Base-by-base conservation (phyloP, 2,329 filamentous ascomycete species). In the Cyanodermella asteris region DNA sequence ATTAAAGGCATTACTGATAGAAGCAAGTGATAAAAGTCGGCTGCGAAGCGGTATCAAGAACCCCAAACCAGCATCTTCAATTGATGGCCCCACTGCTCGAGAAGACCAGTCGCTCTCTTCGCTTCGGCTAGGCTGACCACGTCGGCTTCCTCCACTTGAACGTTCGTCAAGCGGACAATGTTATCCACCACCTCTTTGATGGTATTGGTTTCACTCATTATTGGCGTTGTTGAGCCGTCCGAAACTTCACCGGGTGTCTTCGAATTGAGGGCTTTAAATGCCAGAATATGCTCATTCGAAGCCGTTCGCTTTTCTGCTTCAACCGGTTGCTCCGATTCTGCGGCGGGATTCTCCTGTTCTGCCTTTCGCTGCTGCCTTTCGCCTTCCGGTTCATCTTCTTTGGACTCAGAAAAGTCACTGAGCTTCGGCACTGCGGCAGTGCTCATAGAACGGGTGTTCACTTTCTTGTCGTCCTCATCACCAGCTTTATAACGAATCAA, bases 61-160 rank as follows among this genome's bases (percentile, higher is more conserved):
- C 61, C 59, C 87, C 87, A 94, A 8, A 97, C 81, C 44, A 94
- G 51, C 56, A 78, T 91, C 64, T 91, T 93, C 39, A 94, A 60
- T 30, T 73, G 75, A 54, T 94, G 81, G 2, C 81, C 78, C 40
- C 90, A 50, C 44, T 84, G 72, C 49, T 93, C 84, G 26, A 94
- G 46, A 38, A 90, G 59, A 0, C 81, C 77, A 0, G 84, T 93
- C 31, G 72, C 81, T 54, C 65, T 75, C 59, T 67, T 84, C 28
- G 87, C 87, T 41, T 93, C 81, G 2, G 67, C 68, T 26, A 91
- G 46, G 13, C 71, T 77, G 26, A 97, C 78, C 25, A 97, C 77
- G 38, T 84, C 74, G 20, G 53, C 53, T 30, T 68, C 50, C 31
- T 67, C 55, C 3, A 68, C 50, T 10, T 52, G 35, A 13, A 35